Evolutionary conservation across 495 filamentous ascomycete species (phyloP).

Genomic region (Jackrogersella multiformis): DNA sequence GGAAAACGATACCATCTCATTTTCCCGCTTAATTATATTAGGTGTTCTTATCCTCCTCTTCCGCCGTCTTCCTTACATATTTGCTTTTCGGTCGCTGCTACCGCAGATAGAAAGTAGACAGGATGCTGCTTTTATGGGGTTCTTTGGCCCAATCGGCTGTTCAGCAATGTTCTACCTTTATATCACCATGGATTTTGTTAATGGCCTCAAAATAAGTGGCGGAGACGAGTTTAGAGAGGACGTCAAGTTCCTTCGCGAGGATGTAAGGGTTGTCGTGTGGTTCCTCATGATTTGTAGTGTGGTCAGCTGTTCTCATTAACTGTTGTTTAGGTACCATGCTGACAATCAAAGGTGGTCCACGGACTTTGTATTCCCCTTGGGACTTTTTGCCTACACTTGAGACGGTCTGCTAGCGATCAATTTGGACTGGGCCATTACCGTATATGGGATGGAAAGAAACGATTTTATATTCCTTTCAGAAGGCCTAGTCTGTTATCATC

Average conservation of each 20-base stretch:
- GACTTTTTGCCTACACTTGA: slow-evolving; percentile 79
- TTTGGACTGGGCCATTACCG: not conserved
- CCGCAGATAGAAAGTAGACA: slow-evolving; percentile 68
- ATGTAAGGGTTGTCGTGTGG: slow-evolving; percentile 78
- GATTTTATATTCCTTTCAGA: not conserved
- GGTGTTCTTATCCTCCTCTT: slow-evolving; percentile 80
- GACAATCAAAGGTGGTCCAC: slow-evolving; percentile 71
- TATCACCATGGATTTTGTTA: slow-evolving; percentile 73
- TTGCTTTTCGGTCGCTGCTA: slow-evolving; percentile 76
- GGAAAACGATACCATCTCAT: slow-evolving; percentile 72
- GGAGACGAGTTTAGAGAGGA: slow-evolving; percentile 69
- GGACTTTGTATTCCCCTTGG: slow-evolving; percentile 83
- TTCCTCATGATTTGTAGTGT: slow-evolving; percentile 85
- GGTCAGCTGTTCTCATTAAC: slow-evolving; percentile 63
- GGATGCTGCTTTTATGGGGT: slow-evolving; percentile 84
- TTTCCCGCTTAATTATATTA: slow-evolving; percentile 76
- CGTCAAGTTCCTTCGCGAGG: slow-evolving; percentile 67
- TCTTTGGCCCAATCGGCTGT: slow-evolving; percentile 94
- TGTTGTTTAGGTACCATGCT: not conserved
- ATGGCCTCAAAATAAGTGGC: slow-evolving; percentile 60
- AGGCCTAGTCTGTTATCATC: not conserved
- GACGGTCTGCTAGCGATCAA: slow-evolving; percentile 70
- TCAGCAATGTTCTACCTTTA: slow-evolving; percentile 90
- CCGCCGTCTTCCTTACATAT: slow-evolving; percentile 78
- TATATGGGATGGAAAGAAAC: too few species aligned